Percentiles rank a stretch among this genome's conserved stretches.
Conservation (phyloP, 768 basidiomycete genomes). For the Pleurotus giganteus region DNA sequence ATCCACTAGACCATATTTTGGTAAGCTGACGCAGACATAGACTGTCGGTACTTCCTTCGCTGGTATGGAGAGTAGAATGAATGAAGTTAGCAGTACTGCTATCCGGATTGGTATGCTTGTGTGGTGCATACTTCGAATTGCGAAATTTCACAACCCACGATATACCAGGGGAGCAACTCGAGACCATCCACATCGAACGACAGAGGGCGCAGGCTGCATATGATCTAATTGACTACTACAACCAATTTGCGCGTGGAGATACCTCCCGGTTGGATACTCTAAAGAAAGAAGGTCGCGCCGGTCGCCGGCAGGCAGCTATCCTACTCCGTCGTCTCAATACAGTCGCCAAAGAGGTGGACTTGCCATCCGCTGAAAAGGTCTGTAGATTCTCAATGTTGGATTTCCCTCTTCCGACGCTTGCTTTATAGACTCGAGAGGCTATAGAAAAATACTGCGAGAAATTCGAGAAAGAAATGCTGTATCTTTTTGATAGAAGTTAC, state of each 20-base stretch:
- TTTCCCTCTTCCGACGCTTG: not conserved
- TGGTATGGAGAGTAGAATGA: constrained; percentile 89
- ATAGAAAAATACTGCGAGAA: constrained; percentile 98
- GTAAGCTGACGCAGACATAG: constrained; percentile 37
- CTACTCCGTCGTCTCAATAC: constrained; percentile 81
- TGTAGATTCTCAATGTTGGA: not conserved
- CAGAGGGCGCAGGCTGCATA: constrained; percentile 93
- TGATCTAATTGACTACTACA: constrained; percentile 91
- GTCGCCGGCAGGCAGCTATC: constrained; percentile 84
- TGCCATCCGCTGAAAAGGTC: constrained; percentile 80
- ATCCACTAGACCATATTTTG: not conserved
- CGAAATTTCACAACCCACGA: no score
- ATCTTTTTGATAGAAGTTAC: constrained; percentile 93
- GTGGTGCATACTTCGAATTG: constrained; percentile 8
- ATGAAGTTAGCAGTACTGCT: constrained; percentile 90
- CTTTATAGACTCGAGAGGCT: constrained; percentile 73
- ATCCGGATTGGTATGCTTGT: constrained; percentile 77
- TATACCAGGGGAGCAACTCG: constrained; percentile 84
- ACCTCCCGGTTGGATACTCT: constrained; percentile 70
- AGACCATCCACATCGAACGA: constrained; percentile 88
- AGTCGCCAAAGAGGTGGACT: constrained; percentile 91
- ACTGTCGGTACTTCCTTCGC: constrained; percentile 85
- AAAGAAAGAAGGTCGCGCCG: constrained; percentile 86
- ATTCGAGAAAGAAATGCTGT: constrained; percentile 98
- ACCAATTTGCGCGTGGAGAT: constrained; percentile 84